A percentile compares a stretch with the other conserved stretches of the same genome.
Conservation (phyloP, 495 filamentous ascomycete genomes). For the Xylaria grammica region DNA sequence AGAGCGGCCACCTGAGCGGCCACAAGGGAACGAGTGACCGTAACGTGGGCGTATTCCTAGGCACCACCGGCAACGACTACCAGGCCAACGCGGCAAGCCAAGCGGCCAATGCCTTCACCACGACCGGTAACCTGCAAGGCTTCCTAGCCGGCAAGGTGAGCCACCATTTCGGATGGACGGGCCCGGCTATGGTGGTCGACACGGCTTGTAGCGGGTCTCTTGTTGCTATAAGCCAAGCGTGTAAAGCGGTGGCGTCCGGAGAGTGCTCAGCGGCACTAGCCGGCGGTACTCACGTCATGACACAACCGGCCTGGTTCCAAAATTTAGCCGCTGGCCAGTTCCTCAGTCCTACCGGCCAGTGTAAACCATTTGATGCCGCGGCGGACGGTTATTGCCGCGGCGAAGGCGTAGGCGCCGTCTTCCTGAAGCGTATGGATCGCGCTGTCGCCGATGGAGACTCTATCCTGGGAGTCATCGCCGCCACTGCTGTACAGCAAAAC, state of each 20-base stretch:
- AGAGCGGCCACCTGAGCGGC: conserved; percentile 45
- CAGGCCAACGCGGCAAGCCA: conserved; percentile 27
- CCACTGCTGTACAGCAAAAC: conserved; percentile 56
- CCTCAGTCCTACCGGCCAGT: conserved; percentile 40
- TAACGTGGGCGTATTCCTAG: conserved; percentile 52
- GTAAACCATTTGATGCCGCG: conserved; percentile 65
- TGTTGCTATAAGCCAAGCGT: conserved; percentile 45
- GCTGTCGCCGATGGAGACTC: conserved; percentile 59
- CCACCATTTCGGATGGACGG: conserved; percentile 56
- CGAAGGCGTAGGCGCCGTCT: conserved; percentile 62
- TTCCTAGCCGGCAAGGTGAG: conserved; percentile 15
- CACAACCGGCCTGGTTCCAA: conserved; percentile 11
- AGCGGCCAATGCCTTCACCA: conserved; percentile 15
- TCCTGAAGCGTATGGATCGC: conserved; percentile 65
- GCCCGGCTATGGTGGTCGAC: conserved; percentile 53
- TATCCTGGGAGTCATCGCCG: conserved; percentile 60
- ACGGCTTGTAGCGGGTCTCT: conserved; percentile 55
- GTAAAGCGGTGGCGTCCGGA: conserved; percentile 39
- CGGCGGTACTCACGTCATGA: conserved; percentile 32
- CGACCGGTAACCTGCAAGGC: conserved; percentile 6
- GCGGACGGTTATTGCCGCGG: conserved; percentile 70
- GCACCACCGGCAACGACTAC: conserved; percentile 39
- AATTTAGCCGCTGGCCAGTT: conserved; percentile 42
- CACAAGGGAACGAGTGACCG: conserved; percentile 58
- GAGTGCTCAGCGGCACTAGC: conserved; percentile 44